Conservation (phyloP, 306 rosid species). For the Cajanus cajan region DNA sequence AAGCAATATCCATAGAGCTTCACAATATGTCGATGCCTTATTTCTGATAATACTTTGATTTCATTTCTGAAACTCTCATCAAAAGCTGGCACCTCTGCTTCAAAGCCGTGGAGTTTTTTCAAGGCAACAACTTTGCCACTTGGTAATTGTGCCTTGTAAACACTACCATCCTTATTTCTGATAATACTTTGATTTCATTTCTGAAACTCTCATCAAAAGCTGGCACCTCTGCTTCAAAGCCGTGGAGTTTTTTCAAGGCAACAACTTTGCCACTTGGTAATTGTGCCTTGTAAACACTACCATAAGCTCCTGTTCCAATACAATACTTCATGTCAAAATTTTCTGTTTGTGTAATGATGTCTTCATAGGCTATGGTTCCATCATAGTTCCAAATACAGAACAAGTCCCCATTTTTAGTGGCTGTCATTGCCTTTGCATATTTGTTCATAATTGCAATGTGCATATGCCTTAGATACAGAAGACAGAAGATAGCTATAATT, state of each 20-base stretch:
- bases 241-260: conserved; percentile 24
- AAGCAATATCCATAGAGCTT: conserved; percentile 25
- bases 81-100: not conserved
- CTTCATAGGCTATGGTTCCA: conserved; percentile 9
- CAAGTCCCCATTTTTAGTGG: not conserved
- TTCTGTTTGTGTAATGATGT: not conserved
- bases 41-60: conserved; percentile 9
- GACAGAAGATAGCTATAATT: not conserved
- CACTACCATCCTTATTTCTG: conserved; percentile 29
- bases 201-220: conserved; percentile 15
- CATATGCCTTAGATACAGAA: not conserved
- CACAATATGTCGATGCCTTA: conserved; percentile 7
- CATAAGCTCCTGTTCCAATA: conserved; percentile 25
- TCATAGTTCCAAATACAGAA: conserved; percentile 7
- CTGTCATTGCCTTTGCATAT: not conserved
- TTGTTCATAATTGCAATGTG: not conserved
- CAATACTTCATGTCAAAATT: not conserved
- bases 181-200: conserved; percentile 13
- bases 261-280: conserved; percentile 7
- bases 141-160: conserved; percentile 6
- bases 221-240: not conserved
- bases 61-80: conserved; percentile 29
- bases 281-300: conserved; percentile 13
- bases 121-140: conserved; percentile 13
- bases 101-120: conserved; percentile 22